Evolutionary conservation across 306 rosid species (phyloP), one percentile per base, ranked within the genome.

Genomic region (Psophocarpus tetragonolobus): DNA sequence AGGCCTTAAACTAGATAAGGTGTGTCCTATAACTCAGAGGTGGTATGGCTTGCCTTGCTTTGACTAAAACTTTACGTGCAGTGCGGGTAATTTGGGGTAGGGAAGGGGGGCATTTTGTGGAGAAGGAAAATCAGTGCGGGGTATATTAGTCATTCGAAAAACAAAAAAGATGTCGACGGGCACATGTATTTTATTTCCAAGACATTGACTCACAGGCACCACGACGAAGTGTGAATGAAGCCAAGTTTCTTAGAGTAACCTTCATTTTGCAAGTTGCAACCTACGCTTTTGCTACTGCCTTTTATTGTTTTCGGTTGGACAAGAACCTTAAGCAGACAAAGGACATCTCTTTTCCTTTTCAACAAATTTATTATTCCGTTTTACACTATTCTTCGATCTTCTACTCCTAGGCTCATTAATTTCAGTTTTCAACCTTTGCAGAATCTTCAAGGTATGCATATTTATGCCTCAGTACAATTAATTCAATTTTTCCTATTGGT

Each of bases 391-490:
- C 73, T n/a, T n/a, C n/a, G n/a, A n/a, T 15, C 61, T 53, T 44
- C 85, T 80, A 60, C 83, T 30, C 79, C 81, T 54, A 38, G 69
- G 33, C 10, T 74, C 42, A 66, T 79, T 71, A 51, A 79, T 78
- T 47, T 51, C 84, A 81, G 12, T 69, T 78, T 47, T 51, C 84
- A 81, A n/a, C 73, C 79, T 62, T 68, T 71, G 81, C 82, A 60
- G 47, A 76, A 62, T 75, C 66, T 81, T 53, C 1, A 83, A 87
- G 90, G 88, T 83, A 70, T 33, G 65, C 71, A 33, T 50, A 79
- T 75, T 54, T 75, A 80, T 75, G 78, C 9, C 76, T 71, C 77
- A 71, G 26, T 1, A 18, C 73, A 56, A 30, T 44, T 66, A 54
- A 26, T 56, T 35, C 32, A 12, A 29, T 14, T 1, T 26, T 41